Evolutionary conservation across 2,329 filamentous ascomycete species (phyloP).

Genomic region (Graphiopsis chlorocephala): DNA sequence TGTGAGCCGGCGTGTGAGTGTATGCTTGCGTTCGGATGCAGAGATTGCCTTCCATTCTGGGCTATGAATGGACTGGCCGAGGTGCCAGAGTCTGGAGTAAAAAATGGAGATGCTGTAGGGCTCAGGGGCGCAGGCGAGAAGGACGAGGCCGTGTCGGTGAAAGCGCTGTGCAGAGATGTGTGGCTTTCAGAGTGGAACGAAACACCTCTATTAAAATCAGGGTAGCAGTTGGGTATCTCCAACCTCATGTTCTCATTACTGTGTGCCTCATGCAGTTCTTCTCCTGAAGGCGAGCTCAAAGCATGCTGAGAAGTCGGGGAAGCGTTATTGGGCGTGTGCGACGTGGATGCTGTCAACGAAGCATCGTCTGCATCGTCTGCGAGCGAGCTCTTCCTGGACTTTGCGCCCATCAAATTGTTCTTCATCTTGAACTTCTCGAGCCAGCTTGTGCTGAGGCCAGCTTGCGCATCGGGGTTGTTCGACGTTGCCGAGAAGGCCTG

Average conservation of each 20-base stretch:
- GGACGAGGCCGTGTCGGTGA: conserved; percentile 63
- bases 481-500: conserved; percentile 66
- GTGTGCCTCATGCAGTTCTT: conserved; percentile 60
- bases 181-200: conserved; percentile 61
- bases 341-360: conserved; percentile 56
- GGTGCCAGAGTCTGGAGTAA: conserved; percentile 70
- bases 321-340: conserved; percentile 62
- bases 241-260: conserved; percentile 68
- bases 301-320: conserved; percentile 72
- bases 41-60: conserved; percentile 39
- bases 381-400: conserved; percentile 54
- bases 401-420: conserved; percentile 60
- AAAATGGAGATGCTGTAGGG: conserved; percentile 73
- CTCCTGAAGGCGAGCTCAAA: conserved; percentile 64
- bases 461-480: conserved; percentile 67
- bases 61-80: conserved; percentile 63
- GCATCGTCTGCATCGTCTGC: conserved; percentile 66
- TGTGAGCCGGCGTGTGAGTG: conserved; percentile 52
- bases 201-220: conserved; percentile 61
- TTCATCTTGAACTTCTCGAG: conserved; percentile 95
- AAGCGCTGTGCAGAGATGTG: conserved; percentile 65
- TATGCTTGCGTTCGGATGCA: conserved; percentile 46
- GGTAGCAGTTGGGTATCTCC: conserved; percentile 55
- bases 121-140: conserved; percentile 72
- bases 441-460: conserved; percentile 75